Percentiles rank a stretch among this genome's conserved stretches.
Evolutionary conservation across 2,329 filamentous ascomycete species (phyloP).

Genomic region (Ophiostoma ips): DNA sequence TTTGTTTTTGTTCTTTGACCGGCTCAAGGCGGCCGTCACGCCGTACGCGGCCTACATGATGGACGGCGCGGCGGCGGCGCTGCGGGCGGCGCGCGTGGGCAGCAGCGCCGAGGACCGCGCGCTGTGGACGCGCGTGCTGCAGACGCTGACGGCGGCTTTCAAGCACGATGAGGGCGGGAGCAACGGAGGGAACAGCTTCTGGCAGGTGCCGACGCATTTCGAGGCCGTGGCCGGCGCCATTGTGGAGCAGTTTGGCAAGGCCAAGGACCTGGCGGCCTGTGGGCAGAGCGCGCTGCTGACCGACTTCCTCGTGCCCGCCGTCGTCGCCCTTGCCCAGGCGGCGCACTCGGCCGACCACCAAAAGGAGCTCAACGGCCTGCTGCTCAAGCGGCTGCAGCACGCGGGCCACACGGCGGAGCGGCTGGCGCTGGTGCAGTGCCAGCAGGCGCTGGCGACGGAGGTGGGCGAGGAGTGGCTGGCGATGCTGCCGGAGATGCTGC

Average conservation of each 20-base stretch:
- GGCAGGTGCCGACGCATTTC: constrained; percentile 86
- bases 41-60: constrained; percentile 78
- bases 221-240: constrained; percentile 55
- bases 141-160: constrained; percentile 62
- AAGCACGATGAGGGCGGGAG: constrained; percentile 59
- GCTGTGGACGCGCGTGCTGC: constrained; percentile 57
- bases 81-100: constrained; percentile 32
- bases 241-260: constrained; percentile 48
- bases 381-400: constrained; percentile 61
- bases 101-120: constrained; percentile 36
- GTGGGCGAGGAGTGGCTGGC: constrained; percentile 90
- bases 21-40: constrained; percentile 86
- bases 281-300: constrained; percentile 18
- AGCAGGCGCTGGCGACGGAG: constrained; percentile 61
- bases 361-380: constrained; percentile 67
- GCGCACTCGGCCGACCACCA: constrained; percentile 80
- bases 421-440: constrained; percentile 66
- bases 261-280: constrained; percentile 13
- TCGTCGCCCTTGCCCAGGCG: constrained; percentile 66
- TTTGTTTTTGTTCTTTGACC: constrained; percentile 64
- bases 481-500: constrained; percentile 87
- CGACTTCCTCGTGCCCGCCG: constrained; percentile 52
- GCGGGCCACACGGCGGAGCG: constrained; percentile 58
- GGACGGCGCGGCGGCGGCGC: constrained; percentile 55
- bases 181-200: constrained; percentile 40